phyloP scores from a whole-genome alignment of 2,329 filamentous ascomycete species.

The Ophiostoma sp. region DNA sequence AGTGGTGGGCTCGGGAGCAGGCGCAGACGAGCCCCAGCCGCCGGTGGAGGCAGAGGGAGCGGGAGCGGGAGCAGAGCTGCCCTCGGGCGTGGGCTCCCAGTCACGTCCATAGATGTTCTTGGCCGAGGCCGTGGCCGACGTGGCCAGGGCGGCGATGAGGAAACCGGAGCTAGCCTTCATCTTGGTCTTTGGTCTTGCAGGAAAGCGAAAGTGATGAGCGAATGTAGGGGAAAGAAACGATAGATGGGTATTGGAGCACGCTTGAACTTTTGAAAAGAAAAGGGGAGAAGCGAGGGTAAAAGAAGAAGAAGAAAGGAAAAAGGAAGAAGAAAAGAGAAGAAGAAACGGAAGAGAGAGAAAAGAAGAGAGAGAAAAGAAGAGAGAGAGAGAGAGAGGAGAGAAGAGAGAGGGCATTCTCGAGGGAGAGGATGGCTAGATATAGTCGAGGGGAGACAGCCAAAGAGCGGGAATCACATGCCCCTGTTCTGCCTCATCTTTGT shows the following conservation, averaged over 20 bases:
- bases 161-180: not conserved
- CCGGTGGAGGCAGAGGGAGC: not conserved
- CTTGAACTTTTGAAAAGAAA: not conserved
- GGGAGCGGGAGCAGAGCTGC: not conserved
- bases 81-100: not conserved
- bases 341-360: not conserved
- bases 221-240: not conserved
- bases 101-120: not conserved
- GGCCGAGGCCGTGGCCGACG: not conserved
- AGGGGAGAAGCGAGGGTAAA: not conserved
- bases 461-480: no score
- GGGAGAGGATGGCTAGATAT: not conserved
- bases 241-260: not conserved
- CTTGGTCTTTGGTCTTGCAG: not conserved
- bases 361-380: not conserved
- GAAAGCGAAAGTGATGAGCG: conserved; percentile 29
- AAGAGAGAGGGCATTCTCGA: not conserved
- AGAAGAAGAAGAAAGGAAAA: not conserved
- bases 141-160: not conserved
- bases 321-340: no score
- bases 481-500: no score
- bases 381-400: not conserved
- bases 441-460: not conserved
- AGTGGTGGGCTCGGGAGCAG: not conserved
- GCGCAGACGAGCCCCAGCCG: no score